These are phyloP conservation scores for Coemansia sp. DNA, from an alignment of 192 early-diverging fungal species.

Conservation along the genomic window DNA sequence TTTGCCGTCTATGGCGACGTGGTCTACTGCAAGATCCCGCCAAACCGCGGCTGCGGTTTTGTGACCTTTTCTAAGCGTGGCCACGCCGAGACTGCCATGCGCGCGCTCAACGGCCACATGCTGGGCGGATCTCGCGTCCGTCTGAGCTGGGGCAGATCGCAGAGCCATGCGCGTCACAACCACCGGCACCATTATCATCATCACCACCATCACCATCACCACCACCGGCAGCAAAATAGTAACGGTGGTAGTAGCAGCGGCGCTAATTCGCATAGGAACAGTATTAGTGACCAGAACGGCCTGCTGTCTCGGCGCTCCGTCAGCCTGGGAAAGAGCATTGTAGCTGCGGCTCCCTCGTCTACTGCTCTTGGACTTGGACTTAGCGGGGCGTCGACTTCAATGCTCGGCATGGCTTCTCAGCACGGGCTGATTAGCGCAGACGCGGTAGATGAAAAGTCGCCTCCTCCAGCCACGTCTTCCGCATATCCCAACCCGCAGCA, in stretches of 20 bases:
- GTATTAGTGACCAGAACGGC: constrained; percentile 42
- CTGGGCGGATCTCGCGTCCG: constrained; percentile 75
- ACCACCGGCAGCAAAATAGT: constrained; percentile 29
- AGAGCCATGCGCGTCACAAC: constrained; percentile 51
- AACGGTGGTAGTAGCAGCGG: constrained; percentile 38
- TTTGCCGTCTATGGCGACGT: constrained; percentile 92
- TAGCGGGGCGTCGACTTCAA: constrained; percentile 33
- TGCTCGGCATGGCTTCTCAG: neutral
- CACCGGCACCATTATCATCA: constrained; percentile 39
- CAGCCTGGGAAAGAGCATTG: constrained; percentile 36
- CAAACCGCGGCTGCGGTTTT: constrained; percentile 94
- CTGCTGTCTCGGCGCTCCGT: constrained; percentile 38
- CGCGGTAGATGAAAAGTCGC: neutral
- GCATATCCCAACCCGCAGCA: constrained; percentile 18
- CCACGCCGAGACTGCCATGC: constrained; percentile 87
- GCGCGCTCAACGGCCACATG: constrained; percentile 83
- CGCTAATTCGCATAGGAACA: constrained; percentile 38
- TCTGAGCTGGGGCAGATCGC: constrained; percentile 70
- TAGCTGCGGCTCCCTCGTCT: constrained; percentile 6
- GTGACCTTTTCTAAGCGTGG: constrained; percentile 83
- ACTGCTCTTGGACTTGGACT: constrained; percentile 33
- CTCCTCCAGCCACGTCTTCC: constrained; percentile 5
- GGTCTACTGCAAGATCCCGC: constrained; percentile 90
- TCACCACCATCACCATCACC: constrained; percentile 31
- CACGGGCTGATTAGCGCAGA: neutral